phyloP scores from a whole-genome alignment of 129 eudicot genomes.

The Helianthus annuus region HanXRQr2.0-SUNRISE NC_035445.2:43175497-43175996 shows the following conservation, averaged over 20 bases:
- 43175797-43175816: constrained; percentile 5
- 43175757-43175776: too few relatives aligned
- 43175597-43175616: not conserved
- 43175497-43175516: not conserved
- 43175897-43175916: constrained; percentile 98
- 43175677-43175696: constrained; percentile 73
- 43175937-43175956: constrained; percentile 76
- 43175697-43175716: constrained; percentile 72
- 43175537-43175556: not conserved
- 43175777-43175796: not conserved
- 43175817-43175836: constrained; percentile 66
- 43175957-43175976: not conserved
- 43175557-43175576: not conserved
- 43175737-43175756: constrained; percentile 61
- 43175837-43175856: constrained; percentile 92
- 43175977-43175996: not conserved
- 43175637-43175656: constrained; percentile 1
- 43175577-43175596: not conserved
- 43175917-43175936: constrained; percentile 96
- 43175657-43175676: constrained; percentile 90
- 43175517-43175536: not conserved
- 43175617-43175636: not conserved
- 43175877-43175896: constrained; percentile 95
- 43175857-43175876: constrained; percentile 96
- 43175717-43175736: constrained; percentile 89